Evolutionary conservation across 768 basidiomycete genomes (phyloP).

Genomic region (Mycena crocata): DNA sequence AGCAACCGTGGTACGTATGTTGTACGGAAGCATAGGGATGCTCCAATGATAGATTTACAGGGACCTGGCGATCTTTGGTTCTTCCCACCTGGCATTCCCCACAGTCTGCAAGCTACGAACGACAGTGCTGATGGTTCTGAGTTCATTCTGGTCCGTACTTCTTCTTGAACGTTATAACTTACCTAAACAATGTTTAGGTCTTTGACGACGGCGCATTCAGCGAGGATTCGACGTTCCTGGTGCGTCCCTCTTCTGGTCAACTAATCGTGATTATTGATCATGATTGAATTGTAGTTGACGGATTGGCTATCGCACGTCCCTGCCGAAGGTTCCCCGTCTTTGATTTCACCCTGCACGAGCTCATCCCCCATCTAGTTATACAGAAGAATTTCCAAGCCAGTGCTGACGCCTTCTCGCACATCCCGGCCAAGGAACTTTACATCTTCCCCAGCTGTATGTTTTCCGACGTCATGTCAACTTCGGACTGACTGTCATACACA

Average conservation of each 20-base stretch:
- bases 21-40: background rate
- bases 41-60: slow-evolving; percentile 37
- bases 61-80: slow-evolving; percentile 65
- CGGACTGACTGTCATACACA: background rate
- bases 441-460: slow-evolving; percentile 60
- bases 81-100: slow-evolving; percentile 67
- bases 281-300: slow-evolving; percentile 49
- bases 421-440: slow-evolving; percentile 60
- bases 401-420: slow-evolving; percentile 52
- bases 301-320: slow-evolving; percentile 68
- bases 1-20: slow-evolving; percentile 60
- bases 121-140: slow-evolving; percentile 60
- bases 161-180: too few relatives aligned
- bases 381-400: slow-evolving; percentile 63
- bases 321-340: slow-evolving; percentile 50
- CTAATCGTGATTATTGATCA: background rate
- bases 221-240: slow-evolving; percentile 66
- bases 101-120: slow-evolving; percentile 63
- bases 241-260: slow-evolving; percentile 27
- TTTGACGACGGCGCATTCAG: slow-evolving; percentile 64
- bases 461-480: background rate
- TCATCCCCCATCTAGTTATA: slow-evolving; percentile 47
- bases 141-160: slow-evolving; percentile 61
- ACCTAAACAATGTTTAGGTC: slow-evolving; percentile 44
- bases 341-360: background rate